Evolutionary conservation across 768 basidiomycete species (phyloP).

Genomic region (Infundibulicybe gibba): DNA sequence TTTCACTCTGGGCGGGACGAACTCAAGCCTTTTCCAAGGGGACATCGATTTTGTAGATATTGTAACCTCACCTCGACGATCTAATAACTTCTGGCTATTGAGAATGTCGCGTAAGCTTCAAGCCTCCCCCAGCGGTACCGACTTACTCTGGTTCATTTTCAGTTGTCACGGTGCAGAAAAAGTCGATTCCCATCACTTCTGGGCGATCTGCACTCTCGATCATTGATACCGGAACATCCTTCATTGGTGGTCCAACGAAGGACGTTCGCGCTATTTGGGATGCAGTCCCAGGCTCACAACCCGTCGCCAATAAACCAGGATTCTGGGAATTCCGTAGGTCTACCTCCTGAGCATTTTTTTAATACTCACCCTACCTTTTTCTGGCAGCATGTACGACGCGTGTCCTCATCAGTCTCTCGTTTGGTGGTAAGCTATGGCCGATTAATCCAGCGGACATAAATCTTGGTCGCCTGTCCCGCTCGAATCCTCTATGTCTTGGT

Average conservation of each 20-base stretch:
- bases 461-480: conserved; percentile 45
- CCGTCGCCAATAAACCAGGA: conserved; percentile 47
- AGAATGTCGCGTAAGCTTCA: conserved; percentile 41
- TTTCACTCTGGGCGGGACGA: conserved; percentile 71
- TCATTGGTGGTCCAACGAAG: conserved; percentile 78
- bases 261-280: conserved; percentile 61
- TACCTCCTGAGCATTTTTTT: neutral
- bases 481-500: conserved; percentile 46
- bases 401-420: conserved; percentile 60
- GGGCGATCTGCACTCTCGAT: conserved; percentile 54
- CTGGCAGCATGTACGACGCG: conserved; percentile 73
- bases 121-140: neutral
- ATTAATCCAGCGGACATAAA: conserved; percentile 80
- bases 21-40: conserved; percentile 60
- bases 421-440: conserved; percentile 76
- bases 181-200: conserved; percentile 36
- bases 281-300: conserved; percentile 53
- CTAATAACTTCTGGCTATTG: conserved; percentile 58
- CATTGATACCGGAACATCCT: conserved; percentile 94
- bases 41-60: conserved; percentile 63
- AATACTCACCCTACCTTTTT: no score
- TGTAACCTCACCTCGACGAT: conserved; percentile 13
- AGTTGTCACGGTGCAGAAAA: conserved; percentile 64
- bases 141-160: no score
- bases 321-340: conserved; percentile 77